Conservation (phyloP, 176 grass and related monocot genomes). For the Secale cereale region DNA sequence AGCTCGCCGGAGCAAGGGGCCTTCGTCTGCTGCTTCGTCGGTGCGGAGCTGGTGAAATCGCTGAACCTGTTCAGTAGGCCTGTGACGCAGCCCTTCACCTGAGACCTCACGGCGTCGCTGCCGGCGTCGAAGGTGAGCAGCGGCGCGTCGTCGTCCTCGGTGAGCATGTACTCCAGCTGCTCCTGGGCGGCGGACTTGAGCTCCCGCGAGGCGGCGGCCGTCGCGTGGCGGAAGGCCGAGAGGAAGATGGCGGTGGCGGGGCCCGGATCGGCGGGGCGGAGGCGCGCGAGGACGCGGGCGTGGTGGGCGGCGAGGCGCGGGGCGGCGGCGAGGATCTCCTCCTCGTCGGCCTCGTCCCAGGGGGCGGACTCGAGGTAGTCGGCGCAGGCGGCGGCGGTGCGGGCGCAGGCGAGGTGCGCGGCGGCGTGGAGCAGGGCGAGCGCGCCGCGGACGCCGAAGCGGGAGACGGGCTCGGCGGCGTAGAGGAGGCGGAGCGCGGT, state of each 20-base stretch:
- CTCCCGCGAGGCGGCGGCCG: slow-evolving; percentile 35
- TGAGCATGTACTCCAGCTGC: slow-evolving; percentile 93
- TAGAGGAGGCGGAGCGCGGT: slow-evolving; percentile 71
- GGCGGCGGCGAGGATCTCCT: slow-evolving; percentile 57
- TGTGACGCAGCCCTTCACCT: slow-evolving; percentile 52
- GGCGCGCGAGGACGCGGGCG: slow-evolving; percentile 62
- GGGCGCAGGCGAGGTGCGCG: slow-evolving; percentile 43
- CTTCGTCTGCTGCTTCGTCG: slow-evolving; percentile 1
- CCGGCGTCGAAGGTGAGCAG: slow-evolving; percentile 44
- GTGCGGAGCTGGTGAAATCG: slow-evolving; percentile 27
- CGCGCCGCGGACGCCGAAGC: slow-evolving; percentile 78
- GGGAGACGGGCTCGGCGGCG: slow-evolving; percentile 53
- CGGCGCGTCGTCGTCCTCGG: slow-evolving; percentile 84
- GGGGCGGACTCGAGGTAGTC: slow-evolving; percentile 79
- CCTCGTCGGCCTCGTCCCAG: slow-evolving; percentile 88
- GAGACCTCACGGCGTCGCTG: slow-evolving; percentile 34
- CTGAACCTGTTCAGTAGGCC: slow-evolving; percentile 50
- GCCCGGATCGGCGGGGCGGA: slow-evolving; percentile 45
- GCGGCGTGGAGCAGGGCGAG: slow-evolving; percentile 63
- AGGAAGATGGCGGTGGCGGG: slow-evolving; percentile 55
- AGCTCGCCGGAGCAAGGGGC: background rate
- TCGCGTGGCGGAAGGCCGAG: slow-evolving; percentile 65
- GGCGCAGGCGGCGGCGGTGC: slow-evolving; percentile 43
- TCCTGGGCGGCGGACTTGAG: slow-evolving; percentile 78
- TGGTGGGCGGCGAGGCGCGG: slow-evolving; percentile 52